Evolutionary conservation across 352 stramenopile species (phyloP), one percentile per base, ranked within the genome.

Genomic region (Pythium folliculosum): DNA sequence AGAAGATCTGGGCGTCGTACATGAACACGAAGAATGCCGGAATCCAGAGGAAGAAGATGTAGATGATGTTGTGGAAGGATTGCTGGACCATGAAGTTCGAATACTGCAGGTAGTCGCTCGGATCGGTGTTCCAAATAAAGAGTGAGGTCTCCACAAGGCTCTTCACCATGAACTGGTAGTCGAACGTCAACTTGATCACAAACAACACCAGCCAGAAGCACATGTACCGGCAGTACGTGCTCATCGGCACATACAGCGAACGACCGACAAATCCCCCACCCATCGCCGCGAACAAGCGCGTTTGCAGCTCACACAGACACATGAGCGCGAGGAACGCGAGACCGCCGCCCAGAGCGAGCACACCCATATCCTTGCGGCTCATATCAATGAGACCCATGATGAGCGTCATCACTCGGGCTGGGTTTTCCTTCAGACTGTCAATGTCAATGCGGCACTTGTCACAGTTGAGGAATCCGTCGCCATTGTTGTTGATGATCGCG

Each of bases 81-180:
- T 88, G 32, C 68, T 94, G 87, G 32, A 94, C 66, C 70, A 95
- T 88, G 68, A 95, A 95, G 69, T 93, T 77, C 40, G 85, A 94
- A 63, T 92, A 91, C 63, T 81, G 75, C 2, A 94, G 65, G 53
- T 94, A 94, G 21, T 91, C 77, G 21, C 81, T 73, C 65, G 77
- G 69, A 67, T 90, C 76, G 9, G 84, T 79, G 61, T 91, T 89
- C 86, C 86, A 95, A 51, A 95, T 93, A 56, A 95, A 93, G 43
- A 95, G 67, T 23, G 87, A 89, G 17, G 87, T 92, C 62, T 95
- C 87, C 17, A 95, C 85, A n/a, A 95, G 65, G 22, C 64, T 76
- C 70, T 95, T 95, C 55, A 95, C 61, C 76, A 95, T 91, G 40
- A 90, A 92, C 69, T 93, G 83, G 75, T 95, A 95, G 60, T 92